A percentile compares a stretch with the other conserved stretches of the same genome.
These are phyloP conservation scores for Citrus mangshanensis DNA, from an alignment of 345 rosid species.

Conservation along the genomic window DNA sequence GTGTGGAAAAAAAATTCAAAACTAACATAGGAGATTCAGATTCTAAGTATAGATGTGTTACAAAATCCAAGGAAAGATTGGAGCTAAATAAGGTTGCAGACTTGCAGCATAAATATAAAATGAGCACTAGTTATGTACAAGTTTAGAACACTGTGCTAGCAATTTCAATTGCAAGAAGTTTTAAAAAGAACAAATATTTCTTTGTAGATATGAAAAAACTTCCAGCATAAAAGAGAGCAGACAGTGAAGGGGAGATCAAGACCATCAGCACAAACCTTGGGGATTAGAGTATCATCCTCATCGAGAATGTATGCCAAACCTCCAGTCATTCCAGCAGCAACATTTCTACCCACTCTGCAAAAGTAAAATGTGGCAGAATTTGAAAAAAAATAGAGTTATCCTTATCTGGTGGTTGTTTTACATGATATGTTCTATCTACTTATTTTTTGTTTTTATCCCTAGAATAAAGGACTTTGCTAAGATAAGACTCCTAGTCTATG, in stretches of 20 bases:
- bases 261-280: conserved; percentile 58
- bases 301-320: conserved; percentile 93
- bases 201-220: neutral
- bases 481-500: too few species aligned
- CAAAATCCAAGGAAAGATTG: neutral
- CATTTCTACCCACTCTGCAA: conserved; percentile 95
- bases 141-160: neutral
- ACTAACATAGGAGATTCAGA: neutral
- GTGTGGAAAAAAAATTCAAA: neutral
- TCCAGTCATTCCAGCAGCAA: conserved; percentile 99
- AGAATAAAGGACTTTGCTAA: too few species aligned
- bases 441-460: too few species aligned
- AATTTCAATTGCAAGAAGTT: neutral
- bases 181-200: neutral
- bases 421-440: too few species aligned
- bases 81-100: neutral
- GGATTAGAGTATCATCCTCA: conserved; percentile 77
- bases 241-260: neutral
- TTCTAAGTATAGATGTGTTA: neutral
- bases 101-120: neutral
- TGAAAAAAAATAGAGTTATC: too few species aligned
- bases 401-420: too few species aligned
- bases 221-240: neutral
- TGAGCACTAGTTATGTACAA: neutral
- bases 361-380: too few species aligned